Base-by-base conservation (phyloP, 306 rosid species). In the Vigna angularis region DNA sequence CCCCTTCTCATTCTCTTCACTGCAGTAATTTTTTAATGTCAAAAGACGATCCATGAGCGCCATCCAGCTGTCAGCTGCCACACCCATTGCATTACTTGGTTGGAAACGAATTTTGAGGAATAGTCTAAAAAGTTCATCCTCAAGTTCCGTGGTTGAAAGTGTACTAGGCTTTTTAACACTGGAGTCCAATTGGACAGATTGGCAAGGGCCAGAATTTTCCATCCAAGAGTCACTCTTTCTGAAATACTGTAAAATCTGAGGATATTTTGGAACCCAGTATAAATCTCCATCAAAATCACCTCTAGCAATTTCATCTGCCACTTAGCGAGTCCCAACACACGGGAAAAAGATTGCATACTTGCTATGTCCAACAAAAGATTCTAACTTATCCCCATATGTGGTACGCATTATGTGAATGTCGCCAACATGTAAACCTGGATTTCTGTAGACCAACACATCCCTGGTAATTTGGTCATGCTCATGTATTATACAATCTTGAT, bases 201-300 rank as follows among this genome's bases (percentile, higher is more conserved):
- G 67, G 61, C 24, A 66, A 9, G 77, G 44, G 48, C 62, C 57
- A 72, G 73, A 71, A 36, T 69, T 78, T 79, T 83, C 91, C 0
- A 74, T 80, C 97, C 98, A 94, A 49, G 96, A 96, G 16, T 88
- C 86, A 72, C 89, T 75, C 66, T 24, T 0, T 24, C 3, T 24
- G 28, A 24, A 24, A 20, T 20, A 20, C 1, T 24, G 28, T 24
- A 20, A 84, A 55, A 67, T 40, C 91, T 89, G 74, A 26, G 91
- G 78, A 83, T 94, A 86, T 51, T 81, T 84, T 32, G 96, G 92
- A 76, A 94, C 84, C 96, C 94, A 94, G 71, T 86, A 94, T 80
- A 80, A 72, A 81, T 94, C 98, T 66, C 98, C 98, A 66, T 92
- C 98, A 89, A 83, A 92, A 84, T 94, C 97, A 58, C 93, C 97